A percentile compares a stretch with the other conserved stretches of the same genome.
phyloP scores from a whole-genome alignment of 257 asterid genomes.

The Rauvolfia tetraphylla region DNA sequence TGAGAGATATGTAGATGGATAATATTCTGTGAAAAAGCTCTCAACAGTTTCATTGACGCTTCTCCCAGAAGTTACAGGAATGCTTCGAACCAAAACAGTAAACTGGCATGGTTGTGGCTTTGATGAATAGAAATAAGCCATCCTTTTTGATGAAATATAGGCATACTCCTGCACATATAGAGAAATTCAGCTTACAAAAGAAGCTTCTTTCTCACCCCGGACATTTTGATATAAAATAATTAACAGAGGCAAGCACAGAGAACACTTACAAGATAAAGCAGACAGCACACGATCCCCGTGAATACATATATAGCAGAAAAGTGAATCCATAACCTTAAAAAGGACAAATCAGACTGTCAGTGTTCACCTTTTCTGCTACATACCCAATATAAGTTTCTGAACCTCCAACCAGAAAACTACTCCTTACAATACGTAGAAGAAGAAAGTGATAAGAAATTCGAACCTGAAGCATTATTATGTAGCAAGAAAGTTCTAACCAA shows the following conservation, averaged over 20 bases:
- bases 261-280: slow-evolving; percentile 83
- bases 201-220: slow-evolving; percentile 11
- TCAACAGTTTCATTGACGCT: slow-evolving; percentile 73
- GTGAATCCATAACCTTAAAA: slow-evolving; percentile 95
- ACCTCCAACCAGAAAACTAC: background rate
- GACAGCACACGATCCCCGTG: slow-evolving; percentile 95
- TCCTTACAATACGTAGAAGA: background rate
- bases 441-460: background rate
- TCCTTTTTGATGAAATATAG: slow-evolving; percentile 64
- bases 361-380: slow-evolving; percentile 1
- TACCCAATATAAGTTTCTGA: background rate
- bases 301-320: slow-evolving; percentile 76
- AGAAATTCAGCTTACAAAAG: slow-evolving; percentile 14
- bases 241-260: slow-evolving; percentile 14
- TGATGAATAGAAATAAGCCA: slow-evolving; percentile 64
- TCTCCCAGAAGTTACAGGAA: slow-evolving; percentile 61
- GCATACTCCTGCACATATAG: slow-evolving; percentile 74
- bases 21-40: slow-evolving; percentile 65
- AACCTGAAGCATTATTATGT: background rate
- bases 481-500: background rate
- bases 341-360: slow-evolving; percentile 29
- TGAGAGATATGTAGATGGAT: slow-evolving; percentile 88
- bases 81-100: slow-evolving; percentile 88
- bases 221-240: slow-evolving; percentile 8
- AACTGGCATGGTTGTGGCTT: slow-evolving; percentile 74